These are phyloP conservation scores for Pseudisothecium myosuroides DNA, from an alignment of 225 moss, liverwort and hornwort genomes.

Conservation along the genomic window DNA sequence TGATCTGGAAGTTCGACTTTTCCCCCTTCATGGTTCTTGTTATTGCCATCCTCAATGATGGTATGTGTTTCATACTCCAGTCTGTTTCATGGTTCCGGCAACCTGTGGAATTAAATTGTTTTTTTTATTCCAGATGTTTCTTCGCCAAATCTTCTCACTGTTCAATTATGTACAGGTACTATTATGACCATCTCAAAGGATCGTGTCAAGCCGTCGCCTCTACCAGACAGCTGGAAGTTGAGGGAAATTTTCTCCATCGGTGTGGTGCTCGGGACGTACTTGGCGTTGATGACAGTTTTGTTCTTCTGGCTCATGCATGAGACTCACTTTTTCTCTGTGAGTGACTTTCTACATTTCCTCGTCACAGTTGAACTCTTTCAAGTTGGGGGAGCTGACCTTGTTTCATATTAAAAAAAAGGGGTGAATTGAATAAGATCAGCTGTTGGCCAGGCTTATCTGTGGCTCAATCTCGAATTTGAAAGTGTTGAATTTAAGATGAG, in stretches of 20 bases:
- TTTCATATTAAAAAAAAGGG: not conserved
- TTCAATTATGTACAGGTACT: conserved; percentile 21
- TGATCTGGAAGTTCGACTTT: conserved; percentile 66
- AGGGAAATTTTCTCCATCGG: conserved; percentile 65
- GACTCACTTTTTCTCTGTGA: conserved; percentile 36
- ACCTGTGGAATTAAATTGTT: not conserved
- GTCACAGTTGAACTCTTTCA: not conserved
- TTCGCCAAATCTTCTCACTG: not conserved
- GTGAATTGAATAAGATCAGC: not conserved
- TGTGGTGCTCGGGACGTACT: conserved; percentile 59
- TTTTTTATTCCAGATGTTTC: not conserved
- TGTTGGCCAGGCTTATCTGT: no score
- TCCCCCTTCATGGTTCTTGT: conserved; percentile 68
- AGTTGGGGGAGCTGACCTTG: not conserved
- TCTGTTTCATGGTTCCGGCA: not conserved
- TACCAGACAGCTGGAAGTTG: conserved; percentile 80
- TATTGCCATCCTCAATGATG: conserved; percentile 68
- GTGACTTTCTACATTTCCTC: not conserved
- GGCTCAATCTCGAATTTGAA: not conserved
- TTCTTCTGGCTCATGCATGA: conserved; percentile 50
- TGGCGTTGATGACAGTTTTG: conserved; percentile 61
- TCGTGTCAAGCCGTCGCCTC: conserved; percentile 68
- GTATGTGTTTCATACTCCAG: not conserved
- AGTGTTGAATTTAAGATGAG: not conserved
- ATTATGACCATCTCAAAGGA: conserved; percentile 84